Percentiles rank a stretch among this genome's conserved stretches.
Evolutionary conservation across 768 basidiomycete species (phyloP).

Genomic region (Phanerodontia chrysosporium): DNA sequence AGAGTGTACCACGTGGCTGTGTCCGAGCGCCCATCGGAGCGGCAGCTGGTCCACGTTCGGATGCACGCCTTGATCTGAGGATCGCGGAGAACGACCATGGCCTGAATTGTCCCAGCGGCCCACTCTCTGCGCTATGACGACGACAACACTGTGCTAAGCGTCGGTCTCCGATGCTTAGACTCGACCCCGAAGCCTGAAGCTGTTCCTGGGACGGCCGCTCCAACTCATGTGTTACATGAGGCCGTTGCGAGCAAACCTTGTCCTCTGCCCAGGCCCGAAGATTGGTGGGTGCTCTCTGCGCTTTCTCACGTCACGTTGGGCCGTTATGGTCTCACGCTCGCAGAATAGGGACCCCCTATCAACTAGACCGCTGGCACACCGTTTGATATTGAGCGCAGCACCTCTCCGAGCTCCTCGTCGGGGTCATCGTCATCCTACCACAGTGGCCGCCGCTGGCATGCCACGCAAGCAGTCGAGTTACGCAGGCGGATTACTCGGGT

Average conservation of each 20-base stretch:
- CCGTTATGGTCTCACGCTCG: background rate
- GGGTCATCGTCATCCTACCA: too few species aligned
- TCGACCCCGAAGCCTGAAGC: background rate
- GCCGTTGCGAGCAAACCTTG: background rate
- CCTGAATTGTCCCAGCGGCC: too few species aligned
- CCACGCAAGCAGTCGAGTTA: background rate
- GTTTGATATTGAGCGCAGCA: background rate
- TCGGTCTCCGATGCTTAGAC: background rate
- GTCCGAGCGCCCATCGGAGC: background rate
- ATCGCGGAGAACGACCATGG: too few species aligned
- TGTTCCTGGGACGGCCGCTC: background rate
- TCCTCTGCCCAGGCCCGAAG: background rate
- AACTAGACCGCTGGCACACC: background rate
- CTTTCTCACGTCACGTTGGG: background rate
- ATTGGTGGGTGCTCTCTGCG: background rate
- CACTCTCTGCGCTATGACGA: too few species aligned
- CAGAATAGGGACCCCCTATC: too few species aligned
- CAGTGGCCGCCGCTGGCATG: too few species aligned
- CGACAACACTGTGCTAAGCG: too few species aligned
- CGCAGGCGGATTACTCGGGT: background rate
- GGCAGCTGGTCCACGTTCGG: background rate
- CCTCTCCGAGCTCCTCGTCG: too few species aligned
- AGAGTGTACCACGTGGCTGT: background rate
- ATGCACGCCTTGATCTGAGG: too few species aligned
- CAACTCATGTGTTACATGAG: background rate